Evolutionary conservation across 176 grass and related monocot genomes (phyloP).

Genomic region (Bromus sterilis): DNA sequence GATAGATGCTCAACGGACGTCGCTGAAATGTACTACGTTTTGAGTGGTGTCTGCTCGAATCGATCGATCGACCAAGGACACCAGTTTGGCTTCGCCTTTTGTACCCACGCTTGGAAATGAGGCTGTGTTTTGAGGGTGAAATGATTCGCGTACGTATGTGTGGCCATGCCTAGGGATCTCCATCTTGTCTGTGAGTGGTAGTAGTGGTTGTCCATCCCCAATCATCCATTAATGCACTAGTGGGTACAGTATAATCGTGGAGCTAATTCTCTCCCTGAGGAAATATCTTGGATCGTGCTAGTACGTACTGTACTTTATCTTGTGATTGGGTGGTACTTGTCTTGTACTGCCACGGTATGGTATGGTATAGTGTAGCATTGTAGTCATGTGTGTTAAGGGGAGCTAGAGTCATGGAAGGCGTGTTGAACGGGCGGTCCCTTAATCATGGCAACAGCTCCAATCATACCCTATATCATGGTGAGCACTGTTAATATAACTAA

Average conservation of each 20-base stretch:
- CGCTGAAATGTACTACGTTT: not conserved
- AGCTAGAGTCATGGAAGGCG: not conserved
- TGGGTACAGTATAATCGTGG: not conserved
- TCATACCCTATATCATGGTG: not conserved
- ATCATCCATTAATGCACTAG: not conserved
- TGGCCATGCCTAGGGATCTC: not conserved
- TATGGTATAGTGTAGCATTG: too few relatives aligned
- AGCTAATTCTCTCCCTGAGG: not conserved
- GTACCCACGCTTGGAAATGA: not conserved
- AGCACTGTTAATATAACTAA: not conserved
- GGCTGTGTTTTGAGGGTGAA: not conserved
- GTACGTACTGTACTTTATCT: too few relatives aligned
- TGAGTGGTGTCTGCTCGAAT: not conserved
- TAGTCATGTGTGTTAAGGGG: not conserved
- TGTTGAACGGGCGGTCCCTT: not conserved
- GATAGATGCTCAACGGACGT: too few relatives aligned
- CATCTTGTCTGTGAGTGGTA: too few relatives aligned
- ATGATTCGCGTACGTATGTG: not conserved
- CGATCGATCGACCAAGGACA: not conserved
- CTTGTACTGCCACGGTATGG: not conserved
- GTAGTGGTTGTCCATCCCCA: not conserved
- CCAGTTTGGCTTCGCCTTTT: not conserved
- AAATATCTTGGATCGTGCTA: too few relatives aligned
- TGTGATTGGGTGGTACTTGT: too few relatives aligned
- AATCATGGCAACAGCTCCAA: slow-evolving; percentile 10